Percentiles rank a stretch among this genome's conserved stretches.
phyloP scores from a whole-genome alignment of 2,329 filamentous ascomycete species.

The Cladophialophora psammophila region DNA sequence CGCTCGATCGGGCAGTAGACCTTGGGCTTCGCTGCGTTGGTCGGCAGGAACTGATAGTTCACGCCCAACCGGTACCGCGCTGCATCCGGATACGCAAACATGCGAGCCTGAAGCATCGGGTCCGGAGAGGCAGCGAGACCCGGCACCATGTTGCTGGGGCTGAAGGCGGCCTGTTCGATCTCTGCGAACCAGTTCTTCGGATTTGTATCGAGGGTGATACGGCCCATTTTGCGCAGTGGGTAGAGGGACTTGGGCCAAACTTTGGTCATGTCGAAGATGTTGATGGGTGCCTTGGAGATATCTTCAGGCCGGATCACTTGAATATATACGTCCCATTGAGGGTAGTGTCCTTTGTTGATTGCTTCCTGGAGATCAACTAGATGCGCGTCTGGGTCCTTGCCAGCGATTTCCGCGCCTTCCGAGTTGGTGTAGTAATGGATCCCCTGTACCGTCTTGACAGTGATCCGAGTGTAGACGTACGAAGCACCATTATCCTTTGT shows the following conservation, averaged over 20 bases:
- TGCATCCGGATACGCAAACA: slow-evolving; percentile 68
- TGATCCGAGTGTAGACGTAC: slow-evolving; percentile 71
- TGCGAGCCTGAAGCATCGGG: slow-evolving; percentile 67
- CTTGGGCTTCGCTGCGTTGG: slow-evolving; percentile 44
- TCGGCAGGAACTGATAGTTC: slow-evolving; percentile 52
- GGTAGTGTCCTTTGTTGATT: slow-evolving; percentile 67
- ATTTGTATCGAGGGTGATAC: slow-evolving; percentile 70
- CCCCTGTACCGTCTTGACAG: slow-evolving; percentile 69
- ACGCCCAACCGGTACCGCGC: slow-evolving; percentile 50
- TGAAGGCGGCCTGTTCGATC: slow-evolving; percentile 70
- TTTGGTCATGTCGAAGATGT: slow-evolving; percentile 74
- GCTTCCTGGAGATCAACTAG: slow-evolving; percentile 70
- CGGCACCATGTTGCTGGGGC: slow-evolving; percentile 69
- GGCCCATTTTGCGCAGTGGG: slow-evolving; percentile 64
- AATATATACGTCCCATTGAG: slow-evolving; percentile 69
- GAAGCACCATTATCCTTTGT: slow-evolving; percentile 67
- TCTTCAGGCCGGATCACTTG: slow-evolving; percentile 70
- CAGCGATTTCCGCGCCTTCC: slow-evolving; percentile 63
- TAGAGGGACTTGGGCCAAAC: slow-evolving; percentile 71
- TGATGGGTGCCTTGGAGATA: slow-evolving; percentile 67
- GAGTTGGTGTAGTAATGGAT: slow-evolving; percentile 66
- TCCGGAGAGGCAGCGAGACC: slow-evolving; percentile 70
- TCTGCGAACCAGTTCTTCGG: slow-evolving; percentile 73
- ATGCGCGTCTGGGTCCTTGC: slow-evolving; percentile 68
- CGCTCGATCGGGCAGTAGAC: slow-evolving; percentile 62